Conservation (phyloP, 192 early-diverging fungal species). For the Coemansia sp. region DNA sequence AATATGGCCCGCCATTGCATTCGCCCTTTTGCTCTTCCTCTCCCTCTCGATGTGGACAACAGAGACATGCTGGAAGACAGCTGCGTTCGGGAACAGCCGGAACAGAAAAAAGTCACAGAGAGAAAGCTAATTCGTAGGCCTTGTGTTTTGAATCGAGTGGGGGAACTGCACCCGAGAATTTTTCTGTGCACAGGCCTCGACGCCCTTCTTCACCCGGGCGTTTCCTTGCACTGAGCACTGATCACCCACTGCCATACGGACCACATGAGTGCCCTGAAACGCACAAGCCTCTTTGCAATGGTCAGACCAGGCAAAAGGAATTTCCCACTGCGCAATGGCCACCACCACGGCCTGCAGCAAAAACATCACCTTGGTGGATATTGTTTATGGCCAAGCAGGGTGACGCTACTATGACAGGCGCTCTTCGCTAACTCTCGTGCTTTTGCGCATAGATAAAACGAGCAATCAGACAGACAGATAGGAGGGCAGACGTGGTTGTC, state of each 20-base stretch:
- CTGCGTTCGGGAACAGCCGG: neutral
- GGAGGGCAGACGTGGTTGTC: neutral
- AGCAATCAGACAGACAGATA: neutral
- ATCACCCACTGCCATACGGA: neutral
- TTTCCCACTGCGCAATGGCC: neutral
- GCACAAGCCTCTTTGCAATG: neutral
- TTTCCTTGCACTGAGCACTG: neutral
- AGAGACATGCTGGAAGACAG: neutral
- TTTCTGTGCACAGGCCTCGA: neutral
- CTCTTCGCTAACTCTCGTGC: too few species aligned
- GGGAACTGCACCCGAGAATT: neutral
- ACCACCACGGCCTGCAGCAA: neutral
- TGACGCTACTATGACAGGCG: too few species aligned
- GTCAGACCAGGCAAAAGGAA: neutral
- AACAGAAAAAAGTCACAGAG: neutral
- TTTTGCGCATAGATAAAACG: neutral
- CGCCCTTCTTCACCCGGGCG: neutral
- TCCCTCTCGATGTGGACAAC: too few species aligned
- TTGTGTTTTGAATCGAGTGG: too few species aligned
- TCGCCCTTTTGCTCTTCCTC: too few species aligned
- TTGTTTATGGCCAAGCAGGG: too few species aligned
- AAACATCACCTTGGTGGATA: too few species aligned
- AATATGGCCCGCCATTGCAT: neutral
- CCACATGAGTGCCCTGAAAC: neutral
- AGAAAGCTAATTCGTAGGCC: too few species aligned